These are phyloP conservation scores for Chlorella sp. DNA, from an alignment of 139 green algal genomes.

Conservation along the genomic window DNA sequence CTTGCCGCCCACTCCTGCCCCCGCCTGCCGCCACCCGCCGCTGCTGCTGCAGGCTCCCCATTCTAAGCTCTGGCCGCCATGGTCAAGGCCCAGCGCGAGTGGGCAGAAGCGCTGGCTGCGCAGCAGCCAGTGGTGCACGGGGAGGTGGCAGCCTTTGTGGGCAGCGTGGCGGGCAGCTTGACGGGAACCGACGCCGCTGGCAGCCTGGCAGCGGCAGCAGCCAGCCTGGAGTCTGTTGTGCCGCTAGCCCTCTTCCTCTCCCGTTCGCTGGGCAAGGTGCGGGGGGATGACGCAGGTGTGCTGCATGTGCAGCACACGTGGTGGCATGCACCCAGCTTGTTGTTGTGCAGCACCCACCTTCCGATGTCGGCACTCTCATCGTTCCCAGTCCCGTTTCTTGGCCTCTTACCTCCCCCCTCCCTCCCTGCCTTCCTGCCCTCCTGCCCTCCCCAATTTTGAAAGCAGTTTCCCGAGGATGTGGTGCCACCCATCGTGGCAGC, in stretches of 20 bases:
- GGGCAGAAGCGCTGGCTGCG: constrained; percentile 1
- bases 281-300: no score
- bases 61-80: not conserved
- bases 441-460: not conserved
- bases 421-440: not conserved
- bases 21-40: not conserved
- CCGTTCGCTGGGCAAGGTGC: constrained; percentile 27
- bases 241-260: constrained; percentile 26
- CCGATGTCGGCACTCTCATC: no score
- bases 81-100: constrained; percentile 26
- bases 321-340: not conserved
- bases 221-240: constrained; percentile 15
- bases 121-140: not conserved
- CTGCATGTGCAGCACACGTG: not conserved
- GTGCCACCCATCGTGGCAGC: constrained; percentile 1
- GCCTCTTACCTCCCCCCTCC: not conserved
- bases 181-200: not conserved
- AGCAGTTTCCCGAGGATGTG: constrained; percentile 21
- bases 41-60: not conserved
- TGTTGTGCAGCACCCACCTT: not conserved
- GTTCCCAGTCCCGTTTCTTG: not conserved
- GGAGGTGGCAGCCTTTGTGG: not conserved
- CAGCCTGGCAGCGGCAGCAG: not conserved
- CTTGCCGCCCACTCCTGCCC: not conserved
- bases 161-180: constrained; percentile 13